Evolutionary conservation across 179 eudicot species (phyloP).

Genomic region (Spergularia azorica): DNA sequence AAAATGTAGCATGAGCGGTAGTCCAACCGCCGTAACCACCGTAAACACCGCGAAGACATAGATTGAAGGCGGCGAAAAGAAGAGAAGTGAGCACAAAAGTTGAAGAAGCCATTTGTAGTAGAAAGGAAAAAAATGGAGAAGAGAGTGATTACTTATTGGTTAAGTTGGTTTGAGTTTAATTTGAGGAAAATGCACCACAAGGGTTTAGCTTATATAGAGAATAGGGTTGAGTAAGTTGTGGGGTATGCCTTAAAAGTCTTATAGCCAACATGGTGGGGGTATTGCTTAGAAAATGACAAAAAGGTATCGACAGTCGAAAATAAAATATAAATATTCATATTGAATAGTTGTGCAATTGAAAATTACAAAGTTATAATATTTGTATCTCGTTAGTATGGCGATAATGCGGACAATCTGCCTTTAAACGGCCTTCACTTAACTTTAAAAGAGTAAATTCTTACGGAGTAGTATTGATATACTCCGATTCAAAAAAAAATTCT

Average conservation of each 20-base stretch:
- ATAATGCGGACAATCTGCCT: too few species aligned
- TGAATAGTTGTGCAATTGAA: background rate
- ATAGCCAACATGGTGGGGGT: background rate
- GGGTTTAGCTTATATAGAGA: slow-evolving; percentile 45
- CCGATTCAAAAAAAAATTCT: too few species aligned
- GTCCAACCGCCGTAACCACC: slow-evolving; percentile 49
- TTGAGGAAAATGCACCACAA: background rate
- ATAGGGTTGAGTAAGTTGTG: slow-evolving; percentile 1
- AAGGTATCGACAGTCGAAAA: background rate
- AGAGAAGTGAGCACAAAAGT: slow-evolving; percentile 15
- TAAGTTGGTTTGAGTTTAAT: slow-evolving; percentile 7
- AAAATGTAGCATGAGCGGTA: slow-evolving; percentile 41
- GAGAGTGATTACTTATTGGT: background rate
- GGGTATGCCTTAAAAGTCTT: background rate
- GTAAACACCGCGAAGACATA: slow-evolving; percentile 23
- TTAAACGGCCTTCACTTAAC: too few species aligned
- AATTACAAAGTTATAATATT: background rate
- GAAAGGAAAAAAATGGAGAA: background rate
- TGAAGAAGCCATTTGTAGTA: slow-evolving; percentile 23
- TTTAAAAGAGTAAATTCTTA: too few species aligned
- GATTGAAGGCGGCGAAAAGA: slow-evolving; percentile 29
- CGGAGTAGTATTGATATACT: too few species aligned
- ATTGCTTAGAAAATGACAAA: slow-evolving; percentile 13
- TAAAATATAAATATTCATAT: slow-evolving; percentile 11
- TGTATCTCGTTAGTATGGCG: too few species aligned